These are phyloP conservation scores for Penicillium atrosanguineum DNA, from an alignment of 495 filamentous ascomycete genomes.

Conservation along the genomic window DNA sequence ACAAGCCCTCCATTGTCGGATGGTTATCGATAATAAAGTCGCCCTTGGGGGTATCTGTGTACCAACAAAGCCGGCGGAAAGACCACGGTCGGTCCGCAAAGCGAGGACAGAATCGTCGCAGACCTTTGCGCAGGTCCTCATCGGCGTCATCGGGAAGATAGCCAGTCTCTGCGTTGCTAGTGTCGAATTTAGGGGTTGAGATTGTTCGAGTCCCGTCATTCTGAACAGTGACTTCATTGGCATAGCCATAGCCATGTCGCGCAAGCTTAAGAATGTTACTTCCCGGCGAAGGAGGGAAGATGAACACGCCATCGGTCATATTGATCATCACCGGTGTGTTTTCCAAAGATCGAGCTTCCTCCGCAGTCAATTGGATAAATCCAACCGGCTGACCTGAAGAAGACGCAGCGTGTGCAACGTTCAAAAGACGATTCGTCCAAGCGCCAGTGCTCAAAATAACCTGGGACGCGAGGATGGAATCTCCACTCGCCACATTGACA, in stretches of 20 bases:
- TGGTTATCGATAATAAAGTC: conserved; percentile 76
- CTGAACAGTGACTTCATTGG: conserved; percentile 33
- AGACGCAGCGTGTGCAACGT: conserved; percentile 44
- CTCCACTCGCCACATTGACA: conserved; percentile 51
- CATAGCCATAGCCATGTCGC: conserved; percentile 73
- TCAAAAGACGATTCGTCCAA: conserved; percentile 58
- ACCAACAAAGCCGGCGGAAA: conserved; percentile 43
- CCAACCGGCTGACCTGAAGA: conserved; percentile 63
- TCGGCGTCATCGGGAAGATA: conserved; percentile 57
- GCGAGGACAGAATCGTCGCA: conserved; percentile 58
- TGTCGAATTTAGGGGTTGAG: conserved; percentile 29
- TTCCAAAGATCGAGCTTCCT: conserved; percentile 56
- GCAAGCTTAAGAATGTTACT: conserved; percentile 67
- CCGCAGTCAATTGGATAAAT: conserved; percentile 62
- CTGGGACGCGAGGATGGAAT: conserved; percentile 57
- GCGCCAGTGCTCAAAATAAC: conserved; percentile 74
- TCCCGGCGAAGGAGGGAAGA: conserved; percentile 60
- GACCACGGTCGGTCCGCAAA: conserved; percentile 55
- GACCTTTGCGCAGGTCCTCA: conserved; percentile 51
- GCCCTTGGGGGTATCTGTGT: conserved; percentile 64
- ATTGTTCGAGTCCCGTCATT: conserved; percentile 13
- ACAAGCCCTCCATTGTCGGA: conserved; percentile 58
- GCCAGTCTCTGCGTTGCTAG: conserved; percentile 27
- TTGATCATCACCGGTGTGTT: conserved; percentile 70
- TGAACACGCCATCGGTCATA: conserved; percentile 67